Base-by-base conservation (phyloP, 1,139 yeast species). In the Geotrichum candidum region DNA sequence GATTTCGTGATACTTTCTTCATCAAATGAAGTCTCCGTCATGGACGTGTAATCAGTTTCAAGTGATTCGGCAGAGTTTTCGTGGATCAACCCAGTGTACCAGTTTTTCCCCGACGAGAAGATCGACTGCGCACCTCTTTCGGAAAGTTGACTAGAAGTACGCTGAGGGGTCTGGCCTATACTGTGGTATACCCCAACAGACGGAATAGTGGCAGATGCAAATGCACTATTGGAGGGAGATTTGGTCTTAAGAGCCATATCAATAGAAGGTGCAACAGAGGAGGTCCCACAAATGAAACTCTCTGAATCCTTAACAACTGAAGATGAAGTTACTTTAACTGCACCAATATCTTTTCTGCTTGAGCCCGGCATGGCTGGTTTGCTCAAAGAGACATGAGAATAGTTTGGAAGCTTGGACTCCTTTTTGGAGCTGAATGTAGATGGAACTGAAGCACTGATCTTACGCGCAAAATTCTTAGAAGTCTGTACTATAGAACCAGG, bases 1-100 rank as follows among this genome's bases (percentile, higher is more conserved):
- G 57, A 54, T 15, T 45, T 45, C 1, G 51, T 27, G 45, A 46
- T 23, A 18, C 53, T 51, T 9, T 33, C 5, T 7, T 56, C 62
- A 27, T 56, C 56, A 31, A 52, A 31, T 22, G 62, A 51, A 25
- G 60, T 57, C 52, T 62, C 64, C 23, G 55, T 54, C 7, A 18
- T 18, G 18, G 18, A 18, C 1, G 62, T 57, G 45, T 54, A 54
- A 46, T 56, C 53, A 4, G 60, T 56, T 29, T 53, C 60, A 9
- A 56, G 22, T 7, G 61, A 57, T 33, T 57, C 58, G 23, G 54
- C 56, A 22, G 64, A 59, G 10, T 27, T 35, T 13, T 45, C 56
- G 23, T 54, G 58, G 46, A 27, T 31, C 29, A 53, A 3, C 5
- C 41, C 60, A 45, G 55, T 56, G 53, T 50, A 54, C 60, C 62